phyloP scores from a whole-genome alignment of 2,329 filamentous ascomycete genomes.

The Penicillium sp. region DNA sequence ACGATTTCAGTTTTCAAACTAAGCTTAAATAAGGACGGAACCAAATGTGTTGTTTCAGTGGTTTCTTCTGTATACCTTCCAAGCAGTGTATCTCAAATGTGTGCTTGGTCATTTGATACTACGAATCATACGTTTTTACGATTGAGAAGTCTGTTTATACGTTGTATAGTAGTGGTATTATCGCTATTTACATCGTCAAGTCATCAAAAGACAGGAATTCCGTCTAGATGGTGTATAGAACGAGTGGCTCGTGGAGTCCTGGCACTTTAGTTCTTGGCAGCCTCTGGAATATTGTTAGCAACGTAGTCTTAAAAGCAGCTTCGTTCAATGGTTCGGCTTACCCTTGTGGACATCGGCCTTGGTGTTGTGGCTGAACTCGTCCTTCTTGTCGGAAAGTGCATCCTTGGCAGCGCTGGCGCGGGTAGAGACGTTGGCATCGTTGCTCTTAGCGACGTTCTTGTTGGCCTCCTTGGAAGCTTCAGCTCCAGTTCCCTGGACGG shows the following conservation, averaged over 20 bases:
- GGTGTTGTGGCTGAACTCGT: slow-evolving; percentile 51
- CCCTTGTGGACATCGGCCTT: slow-evolving; percentile 27
- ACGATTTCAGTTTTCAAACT: no score
- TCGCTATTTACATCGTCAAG: background rate
- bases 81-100: background rate
- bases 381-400: slow-evolving; percentile 52
- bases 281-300: slow-evolving; percentile 8
- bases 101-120: background rate
- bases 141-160: background rate
- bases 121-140: background rate
- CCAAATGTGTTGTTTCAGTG: background rate
- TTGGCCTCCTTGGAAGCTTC: slow-evolving; percentile 66
- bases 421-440: slow-evolving; percentile 51
- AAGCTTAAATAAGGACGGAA: no score
- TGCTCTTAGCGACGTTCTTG: slow-evolving; percentile 66
- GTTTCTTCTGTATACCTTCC: background rate
- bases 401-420: slow-evolving; percentile 55
- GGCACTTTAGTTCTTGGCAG: slow-evolving; percentile 14
- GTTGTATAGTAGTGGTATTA: background rate
- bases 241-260: background rate
- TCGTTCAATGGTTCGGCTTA: background rate
- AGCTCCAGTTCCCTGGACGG: slow-evolving; percentile 55
- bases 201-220: background rate
- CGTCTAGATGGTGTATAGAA: background rate
- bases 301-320: background rate